phyloP scores from a whole-genome alignment of 2,329 filamentous ascomycete species.

The Leptographium lundbergii region DNA sequence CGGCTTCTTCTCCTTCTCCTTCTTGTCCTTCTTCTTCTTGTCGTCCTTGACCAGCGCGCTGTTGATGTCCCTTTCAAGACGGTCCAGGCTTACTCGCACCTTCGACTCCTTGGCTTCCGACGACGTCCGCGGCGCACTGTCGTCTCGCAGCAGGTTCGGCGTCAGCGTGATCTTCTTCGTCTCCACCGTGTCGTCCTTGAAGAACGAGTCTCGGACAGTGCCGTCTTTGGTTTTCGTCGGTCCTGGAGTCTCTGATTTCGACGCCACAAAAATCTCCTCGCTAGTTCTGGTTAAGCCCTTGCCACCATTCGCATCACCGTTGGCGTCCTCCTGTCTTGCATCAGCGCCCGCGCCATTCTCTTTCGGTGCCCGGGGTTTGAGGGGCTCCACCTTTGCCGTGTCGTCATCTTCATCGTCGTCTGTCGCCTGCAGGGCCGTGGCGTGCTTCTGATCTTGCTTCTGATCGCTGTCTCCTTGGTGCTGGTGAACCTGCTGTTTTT shows the following conservation, averaged over 20 bases:
- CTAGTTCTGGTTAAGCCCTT: constrained; percentile 33
- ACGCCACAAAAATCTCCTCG: constrained; percentile 51
- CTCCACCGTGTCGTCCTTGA: constrained; percentile 89
- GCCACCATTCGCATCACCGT: constrained; percentile 11
- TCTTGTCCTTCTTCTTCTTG: constrained; percentile 59
- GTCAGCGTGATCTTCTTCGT: constrained; percentile 97
- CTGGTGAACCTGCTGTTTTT: constrained; percentile 18
- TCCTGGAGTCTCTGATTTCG: constrained; percentile 30
- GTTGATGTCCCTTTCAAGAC: constrained; percentile 46
- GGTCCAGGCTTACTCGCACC: constrained; percentile 59
- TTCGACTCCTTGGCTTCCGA: constrained; percentile 44
- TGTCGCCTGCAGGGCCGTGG: constrained; percentile 16
- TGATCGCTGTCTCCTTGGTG: constrained; percentile 12
- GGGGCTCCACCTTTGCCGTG: constrained; percentile 40
- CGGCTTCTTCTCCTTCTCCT: constrained; percentile 57
- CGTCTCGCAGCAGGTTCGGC: constrained; percentile 80
- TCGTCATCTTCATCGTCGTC: constrained; percentile 29
- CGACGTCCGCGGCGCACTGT: constrained; percentile 41
- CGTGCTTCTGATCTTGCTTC: constrained; percentile 13
- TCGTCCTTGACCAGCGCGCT: constrained; percentile 47
- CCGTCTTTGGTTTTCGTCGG: constrained; percentile 65
- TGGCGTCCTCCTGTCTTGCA: constrained; percentile 22
- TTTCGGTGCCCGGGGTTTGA: constrained; percentile 34
- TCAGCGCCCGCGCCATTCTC: constrained; percentile 20
- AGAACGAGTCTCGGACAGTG: constrained; percentile 86